Evolutionary conservation across 73 alveolate species (phyloP), one percentile per base, ranked within the genome.

Genomic region (Blepharisma japonicum): DNA sequence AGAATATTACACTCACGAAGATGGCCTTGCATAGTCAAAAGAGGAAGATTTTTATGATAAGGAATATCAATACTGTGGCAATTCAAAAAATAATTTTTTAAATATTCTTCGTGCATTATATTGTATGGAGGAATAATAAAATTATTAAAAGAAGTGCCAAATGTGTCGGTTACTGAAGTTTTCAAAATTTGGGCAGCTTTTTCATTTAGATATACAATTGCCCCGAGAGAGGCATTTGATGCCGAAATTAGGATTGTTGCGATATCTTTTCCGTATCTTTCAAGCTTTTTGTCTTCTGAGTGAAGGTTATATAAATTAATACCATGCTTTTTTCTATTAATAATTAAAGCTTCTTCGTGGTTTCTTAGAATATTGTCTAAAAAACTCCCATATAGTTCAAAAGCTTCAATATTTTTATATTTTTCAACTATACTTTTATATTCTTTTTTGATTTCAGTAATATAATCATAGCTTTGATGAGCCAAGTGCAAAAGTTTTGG

Each of bases 121-220:
- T 11, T 61, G 47, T 18, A 61, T 9, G 46, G 38, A 8, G 14
- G 18, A 61, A 39, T n/a, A 25, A 61, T 61, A 14, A 61, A 25
- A 25, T 25, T 25, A 61, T 25, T 61, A n/a, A 61, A 8, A 61
- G 14, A 14, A 18, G 50, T 18, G 0, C 46, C 46, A 25, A 61
- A 8, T 39, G 23, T 2, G 18, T 8, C 23, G 3, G 47, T 25
- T 25, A 39, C 38, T 14, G 50, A 14, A 18, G 47, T 39, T 61
- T 39, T 39, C 2, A 61, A 14, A 61, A 61, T 61, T 39, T 39
- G 14, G 23, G 49, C n/a, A 61, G 23, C 14, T 25, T 61, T n/a
- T 20, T 61, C 74, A 61, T 61, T 61, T 20, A 25, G 47, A 61
- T 61, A 61, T 18, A 61, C 39, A 1, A 61, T 25, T 0, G 74